These are phyloP conservation scores for Penicillium sp. DNA, from an alignment of 2,329 filamentous ascomycete genomes.

Conservation along the genomic window DNA sequence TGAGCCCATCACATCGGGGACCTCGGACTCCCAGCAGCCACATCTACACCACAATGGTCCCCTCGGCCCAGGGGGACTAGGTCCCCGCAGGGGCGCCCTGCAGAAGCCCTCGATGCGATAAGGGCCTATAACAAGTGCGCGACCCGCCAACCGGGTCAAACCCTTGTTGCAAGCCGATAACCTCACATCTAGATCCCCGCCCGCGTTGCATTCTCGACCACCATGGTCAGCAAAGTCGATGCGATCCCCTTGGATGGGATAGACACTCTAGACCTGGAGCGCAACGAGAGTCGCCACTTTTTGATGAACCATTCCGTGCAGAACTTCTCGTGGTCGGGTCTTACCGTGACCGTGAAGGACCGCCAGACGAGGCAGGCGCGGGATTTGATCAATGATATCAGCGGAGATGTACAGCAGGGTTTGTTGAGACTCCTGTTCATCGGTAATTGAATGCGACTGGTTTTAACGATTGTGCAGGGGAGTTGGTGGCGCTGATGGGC, in stretches of 20 bases:
- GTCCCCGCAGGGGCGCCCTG: background rate
- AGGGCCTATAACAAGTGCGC: conserved; percentile 7
- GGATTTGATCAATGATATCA: conserved; percentile 61
- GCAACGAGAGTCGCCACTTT: conserved; percentile 30
- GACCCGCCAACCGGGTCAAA: background rate
- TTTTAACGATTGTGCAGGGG: conserved; percentile 49
- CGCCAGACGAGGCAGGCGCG: conserved; percentile 61
- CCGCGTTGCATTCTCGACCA: conserved; percentile 2
- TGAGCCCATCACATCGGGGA: too few relatives aligned
- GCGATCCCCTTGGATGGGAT: background rate
- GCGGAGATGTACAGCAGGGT: conserved; percentile 64
- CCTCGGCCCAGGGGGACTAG: background rate
- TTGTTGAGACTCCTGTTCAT: conserved; percentile 4
- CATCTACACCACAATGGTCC: conserved; percentile 1
- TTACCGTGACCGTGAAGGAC: conserved; percentile 72
- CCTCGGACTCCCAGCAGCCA: conserved; percentile 1
- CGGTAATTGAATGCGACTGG: background rate
- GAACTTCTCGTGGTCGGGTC: conserved; percentile 63
- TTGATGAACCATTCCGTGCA: conserved; percentile 60
- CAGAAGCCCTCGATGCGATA: background rate
- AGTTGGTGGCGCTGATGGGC: conserved; percentile 78
- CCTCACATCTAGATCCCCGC: background rate
- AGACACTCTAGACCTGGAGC: conserved; percentile 30
- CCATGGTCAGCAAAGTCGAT: too few relatives aligned
- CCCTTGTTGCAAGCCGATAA: background rate